These are phyloP conservation scores for Ophiostoma pallidulum DNA, from an alignment of 2,329 filamentous ascomycete species.

Conservation along the genomic window DNA sequence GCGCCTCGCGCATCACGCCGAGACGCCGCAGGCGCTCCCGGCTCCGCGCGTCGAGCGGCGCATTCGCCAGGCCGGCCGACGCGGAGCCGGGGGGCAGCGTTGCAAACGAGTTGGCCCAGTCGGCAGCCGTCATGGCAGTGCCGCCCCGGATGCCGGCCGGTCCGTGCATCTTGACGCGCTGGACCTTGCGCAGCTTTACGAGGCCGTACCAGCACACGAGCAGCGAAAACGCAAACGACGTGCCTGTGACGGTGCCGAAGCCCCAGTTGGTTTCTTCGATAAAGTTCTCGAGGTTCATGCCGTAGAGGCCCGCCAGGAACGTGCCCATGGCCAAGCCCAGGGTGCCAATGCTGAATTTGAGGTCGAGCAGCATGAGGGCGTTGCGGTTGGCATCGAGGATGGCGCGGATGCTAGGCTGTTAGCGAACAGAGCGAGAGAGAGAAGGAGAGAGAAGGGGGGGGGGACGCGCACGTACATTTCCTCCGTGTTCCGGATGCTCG, in stretches of 20 bases:
- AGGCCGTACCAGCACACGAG: constrained; percentile 79
- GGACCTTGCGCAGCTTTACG: constrained; percentile 60
- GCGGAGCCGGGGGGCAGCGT: constrained; percentile 1
- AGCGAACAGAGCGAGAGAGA: too few relatives aligned
- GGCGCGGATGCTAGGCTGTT: constrained; percentile 76
- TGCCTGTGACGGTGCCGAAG: constrained; percentile 64
- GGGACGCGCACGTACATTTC: constrained; percentile 65
- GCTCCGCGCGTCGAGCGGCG: constrained; percentile 40
- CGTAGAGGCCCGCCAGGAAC: constrained; percentile 96
- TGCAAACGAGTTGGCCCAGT: constrained; percentile 7
- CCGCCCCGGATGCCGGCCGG: constrained; percentile 1
- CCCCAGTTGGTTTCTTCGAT: constrained; percentile 89
- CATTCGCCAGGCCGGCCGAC: constrained; percentile 31
- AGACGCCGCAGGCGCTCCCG: constrained; percentile 41
- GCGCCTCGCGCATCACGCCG: constrained; percentile 24
- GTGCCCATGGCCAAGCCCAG: constrained; percentile 91
- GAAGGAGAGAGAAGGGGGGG: neutral
- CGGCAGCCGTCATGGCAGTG: neutral
- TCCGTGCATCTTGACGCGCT: constrained; percentile 28
- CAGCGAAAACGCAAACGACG: constrained; percentile 63
- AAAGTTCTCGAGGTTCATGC: constrained; percentile 98
- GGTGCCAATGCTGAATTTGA: constrained; percentile 93
- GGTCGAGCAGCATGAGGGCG: constrained; percentile 90
- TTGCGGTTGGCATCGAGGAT: constrained; percentile 98
- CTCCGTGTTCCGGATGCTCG: constrained; percentile 92